phyloP scores from a whole-genome alignment of 768 basidiomycete genomes.

The Leccinellum albellum region DNA sequence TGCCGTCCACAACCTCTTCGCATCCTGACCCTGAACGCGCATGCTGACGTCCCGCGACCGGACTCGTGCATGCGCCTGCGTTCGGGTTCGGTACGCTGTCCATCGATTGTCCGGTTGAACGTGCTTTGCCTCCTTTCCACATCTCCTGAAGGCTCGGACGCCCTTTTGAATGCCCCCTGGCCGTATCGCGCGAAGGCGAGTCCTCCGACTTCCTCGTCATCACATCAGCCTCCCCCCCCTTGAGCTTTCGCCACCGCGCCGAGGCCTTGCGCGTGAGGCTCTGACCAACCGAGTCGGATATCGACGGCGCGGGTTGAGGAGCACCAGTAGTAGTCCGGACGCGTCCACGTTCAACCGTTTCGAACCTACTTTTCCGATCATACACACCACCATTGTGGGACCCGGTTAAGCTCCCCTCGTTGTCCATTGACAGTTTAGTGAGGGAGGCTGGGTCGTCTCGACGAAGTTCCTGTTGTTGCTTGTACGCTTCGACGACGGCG shows the following conservation, averaged over 20 bases:
- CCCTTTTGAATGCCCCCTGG: constrained; percentile 15
- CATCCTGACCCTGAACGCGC: constrained; percentile 7
- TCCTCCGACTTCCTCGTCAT: constrained; percentile 19
- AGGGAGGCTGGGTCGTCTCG: constrained; percentile 6
- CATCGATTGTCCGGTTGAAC: constrained; percentile 14
- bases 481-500: constrained; percentile 46
- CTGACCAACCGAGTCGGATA: constrained; percentile 13
- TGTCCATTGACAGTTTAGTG: constrained; percentile 26
- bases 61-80: constrained; percentile 13
- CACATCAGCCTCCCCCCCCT: not conserved
- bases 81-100: constrained; percentile 10
- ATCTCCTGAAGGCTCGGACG: constrained; percentile 36
- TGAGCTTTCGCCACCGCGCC: constrained; percentile 29
- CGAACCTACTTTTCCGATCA: constrained; percentile 13
- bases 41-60: constrained; percentile 1
- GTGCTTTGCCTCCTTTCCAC: constrained; percentile 5
- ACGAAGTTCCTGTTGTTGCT: constrained; percentile 35
- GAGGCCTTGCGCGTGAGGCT: constrained; percentile 37
- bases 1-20: constrained; percentile 9
- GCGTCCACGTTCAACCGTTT: constrained; percentile 1
- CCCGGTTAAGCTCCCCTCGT: constrained; percentile 15
- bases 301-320: constrained; percentile 3
- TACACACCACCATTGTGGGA: constrained; percentile 6
- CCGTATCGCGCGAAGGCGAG: constrained; percentile 15
- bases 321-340: not conserved